phyloP scores from a whole-genome alignment of 345 rosid species.

The Laguncularia racemosa region DNA sequence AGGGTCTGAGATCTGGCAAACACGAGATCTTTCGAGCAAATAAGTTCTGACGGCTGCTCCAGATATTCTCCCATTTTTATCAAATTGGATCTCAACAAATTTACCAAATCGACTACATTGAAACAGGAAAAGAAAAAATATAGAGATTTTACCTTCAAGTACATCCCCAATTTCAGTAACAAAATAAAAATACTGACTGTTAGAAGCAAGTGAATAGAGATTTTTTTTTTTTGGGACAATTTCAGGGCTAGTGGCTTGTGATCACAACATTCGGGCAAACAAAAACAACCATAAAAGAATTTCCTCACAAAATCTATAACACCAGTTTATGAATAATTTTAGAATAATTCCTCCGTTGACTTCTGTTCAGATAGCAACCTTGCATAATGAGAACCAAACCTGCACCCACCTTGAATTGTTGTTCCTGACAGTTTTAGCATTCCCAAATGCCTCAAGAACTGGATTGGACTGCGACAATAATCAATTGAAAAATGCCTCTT shows the following conservation, averaged over 20 bases:
- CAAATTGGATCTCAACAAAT: constrained; percentile 88
- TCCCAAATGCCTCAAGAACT: constrained; percentile 91
- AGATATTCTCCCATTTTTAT: constrained; percentile 72
- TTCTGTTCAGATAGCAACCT: too few relatives aligned
- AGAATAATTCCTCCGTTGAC: too few relatives aligned
- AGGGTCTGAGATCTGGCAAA: constrained; percentile 71
- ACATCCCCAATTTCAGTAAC: background rate
- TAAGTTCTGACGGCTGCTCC: constrained; percentile 85
- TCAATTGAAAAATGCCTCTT: constrained; percentile 3
- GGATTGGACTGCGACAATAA: constrained; percentile 63
- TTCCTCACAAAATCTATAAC: too few relatives aligned
- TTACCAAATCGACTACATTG: constrained; percentile 33
- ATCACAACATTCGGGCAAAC: too few relatives aligned
- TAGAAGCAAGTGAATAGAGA: too few relatives aligned
- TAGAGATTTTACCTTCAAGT: background rate
- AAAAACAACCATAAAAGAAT: too few relatives aligned
- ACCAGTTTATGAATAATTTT: too few relatives aligned
- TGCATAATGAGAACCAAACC: too few relatives aligned
- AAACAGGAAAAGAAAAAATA: background rate
- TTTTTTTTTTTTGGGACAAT: too few relatives aligned
- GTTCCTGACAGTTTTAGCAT: constrained; percentile 82
- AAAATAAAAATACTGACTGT: background rate
- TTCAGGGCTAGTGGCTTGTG: too few relatives aligned
- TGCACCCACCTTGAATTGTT: constrained; percentile 69
- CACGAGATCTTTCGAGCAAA: constrained; percentile 75